Evolutionary conservation across 345 rosid genomes (phyloP), one percentile per base, ranked within the genome.

Genomic region (Trapa bicornis): DNA sequence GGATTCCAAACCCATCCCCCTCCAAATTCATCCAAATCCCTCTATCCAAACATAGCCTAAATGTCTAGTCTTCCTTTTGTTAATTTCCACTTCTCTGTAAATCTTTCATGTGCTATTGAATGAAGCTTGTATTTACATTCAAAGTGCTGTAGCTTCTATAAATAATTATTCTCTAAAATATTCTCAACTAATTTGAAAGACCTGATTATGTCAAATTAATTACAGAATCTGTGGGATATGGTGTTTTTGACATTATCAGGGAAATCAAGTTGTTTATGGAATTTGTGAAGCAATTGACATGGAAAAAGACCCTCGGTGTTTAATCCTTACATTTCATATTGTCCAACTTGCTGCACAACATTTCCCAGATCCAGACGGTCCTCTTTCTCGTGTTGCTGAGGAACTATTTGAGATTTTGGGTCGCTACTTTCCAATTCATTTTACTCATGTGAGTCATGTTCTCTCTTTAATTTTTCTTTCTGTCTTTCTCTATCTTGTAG

Each of bases 301-400:
- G 71, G 98, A 93, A 81, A 90, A 83, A 77, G 97, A 93, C 81
- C 99, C 99, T 48, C 84, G 81, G 32, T 93, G 99, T 77, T 76
- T 91, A 80, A 66, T 87, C 78, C 78, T 85, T 64, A 81, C 88
- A 66, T 93, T 93, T 82, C 88, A 82, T 78, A 84, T 91, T 73
- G 77, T 91, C 54, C 87, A 87, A 84, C 70, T 83, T 72, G 73
- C 84, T 78, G 85, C 77, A 58, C 81, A 42, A 71, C 71, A 85
- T 65, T 87, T 84, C 77, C 86, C 96, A 33, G 88, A 84, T 78
- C 80, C 92, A 45, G 73, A 70, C 71, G 88, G 89, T 71, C 88
- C 92, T 64, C 69, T 91, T 36, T 82, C 86, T 52, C 74, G 79
- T 74, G 74, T 65, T 76, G 87, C 87, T 57, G 61, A 78, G 62